phyloP scores from a whole-genome alignment of 225 moss, liverwort and hornwort genomes.

The Polytrichum commune region DNA sequence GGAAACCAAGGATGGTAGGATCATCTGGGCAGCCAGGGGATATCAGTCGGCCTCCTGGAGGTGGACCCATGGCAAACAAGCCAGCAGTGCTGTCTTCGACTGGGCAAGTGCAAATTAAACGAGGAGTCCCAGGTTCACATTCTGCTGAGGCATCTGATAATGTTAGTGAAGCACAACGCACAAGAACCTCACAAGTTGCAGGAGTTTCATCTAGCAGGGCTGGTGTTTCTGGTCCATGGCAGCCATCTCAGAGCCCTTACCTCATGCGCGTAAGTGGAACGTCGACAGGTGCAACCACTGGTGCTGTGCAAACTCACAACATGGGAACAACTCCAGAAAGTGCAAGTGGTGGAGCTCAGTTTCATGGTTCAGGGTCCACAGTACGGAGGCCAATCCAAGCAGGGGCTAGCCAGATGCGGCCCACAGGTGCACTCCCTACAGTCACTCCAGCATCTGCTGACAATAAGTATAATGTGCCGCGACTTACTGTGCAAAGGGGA shows the following conservation, averaged over 20 bases:
- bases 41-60: conserved; percentile 12
- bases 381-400: conserved; percentile 58
- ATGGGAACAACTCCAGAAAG: conserved; percentile 24
- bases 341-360: conserved; percentile 21
- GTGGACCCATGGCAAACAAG: conserved; percentile 25
- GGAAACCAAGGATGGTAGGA: conserved; percentile 12
- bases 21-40: not conserved
- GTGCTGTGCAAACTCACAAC: conserved; percentile 39
- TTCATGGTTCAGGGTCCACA: conserved; percentile 38
- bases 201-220: conserved; percentile 43
- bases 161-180: conserved; percentile 30
- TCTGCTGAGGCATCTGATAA: conserved; percentile 22
- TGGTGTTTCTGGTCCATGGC: conserved; percentile 30
- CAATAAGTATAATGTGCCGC: conserved; percentile 62
- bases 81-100: conserved; percentile 30
- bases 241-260: conserved; percentile 25
- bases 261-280: conserved; percentile 30
- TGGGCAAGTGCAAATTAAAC: conserved; percentile 14
- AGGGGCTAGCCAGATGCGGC: conserved; percentile 51
- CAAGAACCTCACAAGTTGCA: conserved; percentile 25
- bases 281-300: conserved; percentile 32
- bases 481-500: conserved; percentile 45
- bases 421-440: conserved; percentile 38
- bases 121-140: conserved; percentile 26
- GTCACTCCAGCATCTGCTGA: conserved; percentile 31